Evolutionary conservation across 176 grass and related monocot genomes (phyloP).

Genomic region (Olyra latifolia): DNA sequence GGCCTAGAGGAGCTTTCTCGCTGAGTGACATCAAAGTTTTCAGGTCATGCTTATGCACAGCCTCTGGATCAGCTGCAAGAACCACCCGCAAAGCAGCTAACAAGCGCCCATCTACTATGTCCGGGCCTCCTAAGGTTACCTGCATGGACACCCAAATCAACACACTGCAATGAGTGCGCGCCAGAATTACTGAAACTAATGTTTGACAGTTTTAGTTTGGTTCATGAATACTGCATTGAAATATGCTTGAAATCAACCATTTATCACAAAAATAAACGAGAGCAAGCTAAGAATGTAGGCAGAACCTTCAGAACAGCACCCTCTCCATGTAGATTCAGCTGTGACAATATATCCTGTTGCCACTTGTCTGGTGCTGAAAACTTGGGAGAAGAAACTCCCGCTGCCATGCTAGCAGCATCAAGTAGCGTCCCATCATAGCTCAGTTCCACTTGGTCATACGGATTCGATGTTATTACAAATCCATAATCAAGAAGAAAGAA

Average conservation of each 20-base stretch:
- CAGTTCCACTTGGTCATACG: conserved; percentile 76
- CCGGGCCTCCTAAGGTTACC: conserved; percentile 73
- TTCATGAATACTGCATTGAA: not conserved
- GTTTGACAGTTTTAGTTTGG: not conserved
- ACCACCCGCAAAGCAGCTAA: conserved; percentile 81
- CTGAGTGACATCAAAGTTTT: conserved; percentile 68
- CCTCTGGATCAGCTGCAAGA: conserved; percentile 52
- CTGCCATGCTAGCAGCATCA: conserved; percentile 88
- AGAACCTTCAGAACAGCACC: conserved; percentile 65
- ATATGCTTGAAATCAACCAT: not conserved
- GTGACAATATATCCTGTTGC: conserved; percentile 72
- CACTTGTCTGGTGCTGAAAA: conserved; percentile 78
- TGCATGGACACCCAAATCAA: conserved; percentile 29
- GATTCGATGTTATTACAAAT: conserved; percentile 84
- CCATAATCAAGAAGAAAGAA: conserved; percentile 96
- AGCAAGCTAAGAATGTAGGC: not conserved
- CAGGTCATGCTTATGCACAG: conserved; percentile 43
- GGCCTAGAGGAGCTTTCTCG: conserved; percentile 47
- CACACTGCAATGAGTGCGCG: not conserved
- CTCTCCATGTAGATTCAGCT: conserved; percentile 75
- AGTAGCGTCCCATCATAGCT: conserved; percentile 88
- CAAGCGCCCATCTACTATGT: conserved; percentile 71
- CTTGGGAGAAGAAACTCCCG: conserved; percentile 71
- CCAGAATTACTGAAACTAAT: not conserved
- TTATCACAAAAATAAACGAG: conserved; percentile 1